Base-by-base conservation (phyloP, 345 rosid species). In the Dipteronia sinensis region DNA sequence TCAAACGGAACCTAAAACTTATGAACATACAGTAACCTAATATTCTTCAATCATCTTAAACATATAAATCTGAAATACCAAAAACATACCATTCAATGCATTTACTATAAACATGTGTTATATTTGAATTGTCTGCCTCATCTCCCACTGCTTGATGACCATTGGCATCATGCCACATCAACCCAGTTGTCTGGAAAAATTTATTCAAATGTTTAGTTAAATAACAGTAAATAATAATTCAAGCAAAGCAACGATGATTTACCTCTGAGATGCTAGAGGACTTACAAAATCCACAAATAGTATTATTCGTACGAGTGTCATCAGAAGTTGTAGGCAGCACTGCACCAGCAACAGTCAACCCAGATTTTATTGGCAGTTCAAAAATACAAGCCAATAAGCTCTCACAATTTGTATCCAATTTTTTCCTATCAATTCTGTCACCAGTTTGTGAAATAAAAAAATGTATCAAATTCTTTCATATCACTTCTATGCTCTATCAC, bases 21-120 rank as follows among this genome's bases (percentile, higher is more conserved):
- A 75, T 42, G 19, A 31, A 71, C 12, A 77, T n/a, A 75, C 20
- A 56, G 23, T 56, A 17, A n/a, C 62, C 62, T 17, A 56, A 56
- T 22, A 25, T 51, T 53, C n/a, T 23, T 29, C 38, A 31, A 31
- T 31, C 38, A 31, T 31, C 6, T 31, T 67, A 23, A 71, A 4
- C 8, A 25, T 17, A 17, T 3, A 27, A 40, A 40, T 7, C n/a
- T 62, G 23, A 74, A 20, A 25, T 63, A 67, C 72, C 27, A 73
- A 47, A 22, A 71, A 59, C 79, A 22, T 90, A 95, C 98, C 98
- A 95, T 20, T 95, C 94, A 17, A 91, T 83, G 75, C 98, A 95
- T 71, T 67, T 76, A 34, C 77, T 83, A 71, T 95, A 97, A 47
- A 92, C 98, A 84, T 92, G 97, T 38, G 89, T 85, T 25, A 84